These are phyloP conservation scores for Berberis thunbergii DNA, from an alignment of 164 flowering plant species.

Conservation along the genomic window DNA sequence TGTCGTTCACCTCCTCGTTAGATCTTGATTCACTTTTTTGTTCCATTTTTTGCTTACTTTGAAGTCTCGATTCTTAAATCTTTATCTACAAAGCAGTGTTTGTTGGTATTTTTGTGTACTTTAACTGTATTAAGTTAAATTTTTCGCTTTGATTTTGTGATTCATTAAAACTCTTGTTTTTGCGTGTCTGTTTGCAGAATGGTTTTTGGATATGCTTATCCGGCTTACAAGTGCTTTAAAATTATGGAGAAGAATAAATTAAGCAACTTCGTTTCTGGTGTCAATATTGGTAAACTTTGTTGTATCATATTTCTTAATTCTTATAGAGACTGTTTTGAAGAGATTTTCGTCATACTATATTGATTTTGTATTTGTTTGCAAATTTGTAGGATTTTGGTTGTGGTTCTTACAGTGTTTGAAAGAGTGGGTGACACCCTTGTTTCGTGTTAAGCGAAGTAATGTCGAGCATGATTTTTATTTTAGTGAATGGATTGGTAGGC, in stretches of 20 bases:
- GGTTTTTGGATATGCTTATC: conserved; percentile 85
- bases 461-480: neutral
- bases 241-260: conserved; percentile 73
- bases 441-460: conserved; percentile 49
- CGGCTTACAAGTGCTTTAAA: conserved; percentile 83
- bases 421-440: conserved; percentile 69
- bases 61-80: too few species aligned
- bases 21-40: too few species aligned
- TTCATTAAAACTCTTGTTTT: neutral
- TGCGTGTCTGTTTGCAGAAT: conserved; percentile 36
- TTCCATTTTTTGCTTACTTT: too few species aligned
- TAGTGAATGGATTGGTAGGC: too few species aligned
- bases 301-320: neutral
- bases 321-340: neutral
- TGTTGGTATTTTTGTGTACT: too few species aligned
- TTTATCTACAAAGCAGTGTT: too few species aligned
- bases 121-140: too few species aligned
- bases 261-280: conserved; percentile 92
- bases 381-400: conserved; percentile 73
- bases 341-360: too few species aligned
- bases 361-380: neutral
- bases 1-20: too few species aligned
- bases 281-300: conserved; percentile 65
- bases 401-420: conserved; percentile 65
- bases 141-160: too few species aligned